A percentile compares a stretch with the other conserved stretches of the same genome.
Evolutionary conservation across 2,329 filamentous ascomycete species (phyloP).

Genomic region (Sclerotiophoma versabilis): DNA sequence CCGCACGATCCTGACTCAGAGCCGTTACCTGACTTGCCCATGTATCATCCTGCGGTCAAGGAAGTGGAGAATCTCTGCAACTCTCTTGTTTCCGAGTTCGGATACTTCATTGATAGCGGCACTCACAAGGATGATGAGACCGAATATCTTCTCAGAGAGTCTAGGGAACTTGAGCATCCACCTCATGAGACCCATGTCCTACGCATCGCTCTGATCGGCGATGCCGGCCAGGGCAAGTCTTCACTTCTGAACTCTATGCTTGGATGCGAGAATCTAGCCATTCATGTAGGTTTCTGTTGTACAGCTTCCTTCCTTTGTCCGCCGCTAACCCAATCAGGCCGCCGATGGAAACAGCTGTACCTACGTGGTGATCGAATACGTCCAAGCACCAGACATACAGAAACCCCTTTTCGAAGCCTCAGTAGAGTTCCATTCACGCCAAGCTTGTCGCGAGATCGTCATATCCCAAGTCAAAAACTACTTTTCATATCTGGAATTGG

Average conservation of each 20-base stretch:
- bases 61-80: not conserved
- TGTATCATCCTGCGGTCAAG: constrained; percentile 26
- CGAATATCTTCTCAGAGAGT: constrained; percentile 9
- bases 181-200: constrained; percentile 3
- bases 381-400: not conserved
- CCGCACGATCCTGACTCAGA: constrained; percentile 18
- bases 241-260: constrained; percentile 24
- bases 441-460: not conserved
- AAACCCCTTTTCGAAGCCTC: not conserved
- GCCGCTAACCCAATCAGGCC: constrained; percentile 11
- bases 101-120: not conserved
- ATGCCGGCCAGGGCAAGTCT: constrained; percentile 30
- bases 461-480: constrained; percentile 4
- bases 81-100: not conserved
- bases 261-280: constrained; percentile 14
- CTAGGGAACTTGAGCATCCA: not conserved
- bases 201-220: constrained; percentile 23
- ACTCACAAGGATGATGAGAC: constrained; percentile 8
- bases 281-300: constrained; percentile 15
- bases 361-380: constrained; percentile 2
- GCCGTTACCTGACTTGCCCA: constrained; percentile 17
- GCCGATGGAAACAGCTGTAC: constrained; percentile 5
- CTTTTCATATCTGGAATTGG: not conserved
- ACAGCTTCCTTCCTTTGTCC: not conserved
- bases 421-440: not conserved